Evolutionary conservation across 116 monocot species (phyloP).

Genomic region (Dioscorea cayenensis): DNA sequence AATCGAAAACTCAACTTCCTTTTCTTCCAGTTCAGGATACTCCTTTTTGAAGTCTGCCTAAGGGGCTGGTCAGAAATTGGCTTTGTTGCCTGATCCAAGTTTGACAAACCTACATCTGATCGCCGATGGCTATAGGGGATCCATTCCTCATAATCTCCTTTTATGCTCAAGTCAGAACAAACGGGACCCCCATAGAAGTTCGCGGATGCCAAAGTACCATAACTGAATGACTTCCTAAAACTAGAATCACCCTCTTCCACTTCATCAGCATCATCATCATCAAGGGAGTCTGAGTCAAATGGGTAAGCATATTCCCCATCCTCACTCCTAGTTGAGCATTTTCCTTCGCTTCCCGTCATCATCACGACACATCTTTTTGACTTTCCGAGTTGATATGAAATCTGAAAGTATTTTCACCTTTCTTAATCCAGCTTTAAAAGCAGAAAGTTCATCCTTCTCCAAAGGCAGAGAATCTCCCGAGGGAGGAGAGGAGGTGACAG

Average conservation of each 20-base stretch:
- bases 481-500: slow-evolving; percentile 40
- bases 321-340: slow-evolving; percentile 44
- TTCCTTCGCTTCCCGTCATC: slow-evolving; percentile 62
- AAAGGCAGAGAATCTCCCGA: slow-evolving; percentile 16
- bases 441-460: slow-evolving; percentile 72
- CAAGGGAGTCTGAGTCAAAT: slow-evolving; percentile 55
- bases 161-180: slow-evolving; percentile 29
- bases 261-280: slow-evolving; percentile 43
- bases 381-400: slow-evolving; percentile 38
- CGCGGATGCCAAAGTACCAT: slow-evolving; percentile 20
- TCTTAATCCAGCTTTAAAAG: slow-evolving; percentile 65
- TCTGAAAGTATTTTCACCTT: slow-evolving; percentile 66
- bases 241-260: slow-evolving; percentile 26
- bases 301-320: slow-evolving; percentile 39
- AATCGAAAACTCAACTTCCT: slow-evolving; percentile 55
- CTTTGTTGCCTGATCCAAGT: slow-evolving; percentile 16
- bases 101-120: slow-evolving; percentile 54
- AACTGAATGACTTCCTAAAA: slow-evolving; percentile 75
- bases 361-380: slow-evolving; percentile 37
- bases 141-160: slow-evolving; percentile 54
- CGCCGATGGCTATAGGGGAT: slow-evolving; percentile 44
- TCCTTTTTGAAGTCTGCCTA: slow-evolving; percentile 30
- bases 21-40: slow-evolving; percentile 80
- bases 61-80: slow-evolving; percentile 20
- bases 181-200: slow-evolving; percentile 42